phyloP scores from a whole-genome alignment of 345 rosid species.

The Syzygium oleosum region DNA sequence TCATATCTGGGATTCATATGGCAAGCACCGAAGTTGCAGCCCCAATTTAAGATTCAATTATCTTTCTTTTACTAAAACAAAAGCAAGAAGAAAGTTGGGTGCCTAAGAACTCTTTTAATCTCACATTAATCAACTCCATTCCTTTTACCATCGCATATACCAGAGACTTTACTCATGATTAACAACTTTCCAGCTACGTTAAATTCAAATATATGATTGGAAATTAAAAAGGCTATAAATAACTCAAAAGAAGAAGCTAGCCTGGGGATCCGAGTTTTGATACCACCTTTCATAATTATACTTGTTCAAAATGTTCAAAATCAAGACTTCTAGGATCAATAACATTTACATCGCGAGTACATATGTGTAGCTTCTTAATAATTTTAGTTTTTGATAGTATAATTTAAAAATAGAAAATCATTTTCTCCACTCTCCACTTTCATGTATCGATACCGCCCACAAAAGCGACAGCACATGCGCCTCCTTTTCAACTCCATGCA shows the following conservation, averaged over 20 bases:
- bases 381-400: background rate
- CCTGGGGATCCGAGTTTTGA: background rate
- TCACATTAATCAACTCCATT: background rate
- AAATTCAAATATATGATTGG: background rate
- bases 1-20: background rate
- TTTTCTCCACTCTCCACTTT: background rate
- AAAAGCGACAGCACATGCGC: background rate
- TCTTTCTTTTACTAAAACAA: background rate
- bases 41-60: background rate
- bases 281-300: background rate
- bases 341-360: background rate
- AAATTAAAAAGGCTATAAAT: background rate
- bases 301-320: background rate
- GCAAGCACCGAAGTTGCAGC: background rate
- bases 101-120: background rate
- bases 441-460: background rate
- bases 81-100: background rate
- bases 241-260: background rate
- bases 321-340: background rate
- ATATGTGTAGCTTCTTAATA: background rate
- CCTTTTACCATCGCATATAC: background rate
- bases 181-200: background rate
- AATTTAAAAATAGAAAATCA: background rate
- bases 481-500: background rate
- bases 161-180: background rate